These are phyloP conservation scores for Galerina marginata DNA, from an alignment of 768 basidiomycete genomes.

Conservation along the genomic window DNA sequence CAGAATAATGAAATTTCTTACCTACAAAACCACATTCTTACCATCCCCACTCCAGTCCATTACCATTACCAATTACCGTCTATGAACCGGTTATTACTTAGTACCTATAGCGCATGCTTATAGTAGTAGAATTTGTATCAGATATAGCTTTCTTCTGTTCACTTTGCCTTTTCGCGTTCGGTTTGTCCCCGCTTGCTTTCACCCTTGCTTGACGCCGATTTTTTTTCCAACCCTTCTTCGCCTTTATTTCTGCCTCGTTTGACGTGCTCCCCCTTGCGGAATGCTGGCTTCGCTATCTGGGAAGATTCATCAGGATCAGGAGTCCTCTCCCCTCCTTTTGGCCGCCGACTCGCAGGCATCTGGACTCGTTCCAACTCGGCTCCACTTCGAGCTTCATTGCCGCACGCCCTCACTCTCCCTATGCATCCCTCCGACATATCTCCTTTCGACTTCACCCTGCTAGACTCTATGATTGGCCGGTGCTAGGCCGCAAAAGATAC, in stretches of 20 bases:
- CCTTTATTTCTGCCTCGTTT: background rate
- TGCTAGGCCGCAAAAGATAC: no score
- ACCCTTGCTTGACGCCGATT: background rate
- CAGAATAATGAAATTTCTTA: background rate
- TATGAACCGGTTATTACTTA: background rate
- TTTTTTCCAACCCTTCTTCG: background rate
- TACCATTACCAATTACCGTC: no score
- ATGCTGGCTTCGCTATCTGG: no score
- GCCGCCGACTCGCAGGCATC: no score
- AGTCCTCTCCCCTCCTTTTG: no score
- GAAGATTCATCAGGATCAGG: no score
- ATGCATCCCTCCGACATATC: no score
- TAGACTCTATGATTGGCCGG: no score
- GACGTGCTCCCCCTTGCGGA: background rate
- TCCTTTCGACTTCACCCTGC: no score
- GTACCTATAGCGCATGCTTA: background rate
- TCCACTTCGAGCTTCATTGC: no score
- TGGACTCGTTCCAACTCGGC: no score
- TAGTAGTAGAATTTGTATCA: conserved; percentile 33
- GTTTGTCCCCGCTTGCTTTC: background rate
- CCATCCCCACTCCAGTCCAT: background rate
- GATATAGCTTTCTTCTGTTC: conserved; percentile 29
- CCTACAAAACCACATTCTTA: background rate
- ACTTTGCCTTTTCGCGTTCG: background rate
- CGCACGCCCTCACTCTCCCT: no score